phyloP scores from a whole-genome alignment of 208 protist species.

The Leishmania arabica region DNA sequence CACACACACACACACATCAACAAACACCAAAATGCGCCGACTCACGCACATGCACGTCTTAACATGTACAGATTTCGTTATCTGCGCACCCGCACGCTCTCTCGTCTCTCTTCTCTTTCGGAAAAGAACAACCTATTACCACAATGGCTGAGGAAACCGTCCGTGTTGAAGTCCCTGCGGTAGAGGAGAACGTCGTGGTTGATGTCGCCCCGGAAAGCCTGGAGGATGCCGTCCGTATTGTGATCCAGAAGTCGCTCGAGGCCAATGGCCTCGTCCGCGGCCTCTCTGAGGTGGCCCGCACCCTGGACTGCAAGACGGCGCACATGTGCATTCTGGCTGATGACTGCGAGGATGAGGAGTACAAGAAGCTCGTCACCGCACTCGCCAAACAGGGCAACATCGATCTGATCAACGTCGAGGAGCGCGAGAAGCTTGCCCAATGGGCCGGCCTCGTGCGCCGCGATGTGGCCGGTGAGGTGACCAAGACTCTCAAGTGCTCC shows the following conservation, averaged over 20 bases:
- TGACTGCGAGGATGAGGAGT: conserved; percentile 92
- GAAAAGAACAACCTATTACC: conserved; percentile 13
- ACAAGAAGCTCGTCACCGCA: conserved; percentile 91
- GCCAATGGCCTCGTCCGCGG: conserved; percentile 89
- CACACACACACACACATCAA: neutral
- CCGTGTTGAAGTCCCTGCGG: conserved; percentile 64
- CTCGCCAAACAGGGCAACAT: conserved; percentile 84
- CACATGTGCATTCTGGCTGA: conserved; percentile 91
- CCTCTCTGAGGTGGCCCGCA: conserved; percentile 85
- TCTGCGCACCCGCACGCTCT: conserved; percentile 20
- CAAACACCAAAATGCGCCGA: neutral
- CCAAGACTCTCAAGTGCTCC: conserved; percentile 90
- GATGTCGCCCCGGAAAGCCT: conserved; percentile 77
- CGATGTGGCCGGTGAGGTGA: conserved; percentile 55
- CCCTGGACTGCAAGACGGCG: conserved; percentile 83
- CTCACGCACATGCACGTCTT: conserved; percentile 6
- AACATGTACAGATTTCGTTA: conserved; percentile 24
- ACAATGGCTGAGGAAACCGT: conserved; percentile 89
- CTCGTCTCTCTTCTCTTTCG: conserved; percentile 16
- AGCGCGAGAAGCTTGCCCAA: conserved; percentile 83
- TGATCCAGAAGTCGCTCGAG: conserved; percentile 86
- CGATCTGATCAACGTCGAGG: conserved; percentile 88
- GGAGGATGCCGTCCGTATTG: conserved; percentile 87
- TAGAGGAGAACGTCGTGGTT: conserved; percentile 48
- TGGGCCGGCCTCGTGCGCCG: conserved; percentile 78